Percentiles rank a stretch among this genome's conserved stretches.
These are phyloP conservation scores for Pyrenophora teres DNA, from an alignment of 2,329 filamentous ascomycete species.

Conservation along the genomic window DNA sequence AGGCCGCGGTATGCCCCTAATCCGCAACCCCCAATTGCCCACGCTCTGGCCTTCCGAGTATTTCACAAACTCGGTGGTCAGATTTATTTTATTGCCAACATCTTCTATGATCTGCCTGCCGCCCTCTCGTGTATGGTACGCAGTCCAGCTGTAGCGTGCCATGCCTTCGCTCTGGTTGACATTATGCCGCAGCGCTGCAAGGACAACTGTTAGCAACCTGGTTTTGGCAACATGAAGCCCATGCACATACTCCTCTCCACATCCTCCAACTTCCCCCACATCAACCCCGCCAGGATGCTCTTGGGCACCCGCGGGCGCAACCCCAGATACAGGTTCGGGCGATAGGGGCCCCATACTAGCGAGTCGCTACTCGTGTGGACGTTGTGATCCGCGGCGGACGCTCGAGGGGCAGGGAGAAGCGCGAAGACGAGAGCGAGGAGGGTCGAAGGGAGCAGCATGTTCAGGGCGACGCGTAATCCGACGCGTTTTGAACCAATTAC, in stretches of 20 bases:
- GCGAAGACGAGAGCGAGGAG: constrained; percentile 24
- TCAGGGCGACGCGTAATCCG: constrained; percentile 7
- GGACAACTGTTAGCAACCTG: constrained; percentile 8
- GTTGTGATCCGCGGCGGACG: constrained; percentile 16
- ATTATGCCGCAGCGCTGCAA: constrained; percentile 75
- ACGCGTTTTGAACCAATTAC: constrained; percentile 3
- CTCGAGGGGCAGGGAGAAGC: constrained; percentile 16
- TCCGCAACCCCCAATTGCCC: constrained; percentile 85
- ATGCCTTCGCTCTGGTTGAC: constrained; percentile 94
- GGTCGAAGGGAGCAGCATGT: constrained; percentile 26
- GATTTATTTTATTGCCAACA: constrained; percentile 78
- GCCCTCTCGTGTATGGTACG: constrained; percentile 85
- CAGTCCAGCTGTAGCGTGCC: constrained; percentile 94
- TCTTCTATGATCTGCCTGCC: constrained; percentile 89
- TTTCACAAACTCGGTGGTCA: constrained; percentile 92
- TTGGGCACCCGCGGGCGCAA: constrained; percentile 79
- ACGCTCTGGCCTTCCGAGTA: constrained; percentile 81
- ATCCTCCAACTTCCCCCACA: constrained; percentile 85
- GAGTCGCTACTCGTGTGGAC: constrained; percentile 66
- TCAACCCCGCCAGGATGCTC: constrained; percentile 77
- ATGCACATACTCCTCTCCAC: constrained; percentile 70
- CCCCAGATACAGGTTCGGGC: constrained; percentile 91
- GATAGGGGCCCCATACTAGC: constrained; percentile 93
- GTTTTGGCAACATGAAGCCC: too few relatives aligned
- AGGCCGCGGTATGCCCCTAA: constrained; percentile 76